Evolutionary conservation across 495 filamentous ascomycete species (phyloP).

Genomic region (Neurospora intermedia): DNA sequence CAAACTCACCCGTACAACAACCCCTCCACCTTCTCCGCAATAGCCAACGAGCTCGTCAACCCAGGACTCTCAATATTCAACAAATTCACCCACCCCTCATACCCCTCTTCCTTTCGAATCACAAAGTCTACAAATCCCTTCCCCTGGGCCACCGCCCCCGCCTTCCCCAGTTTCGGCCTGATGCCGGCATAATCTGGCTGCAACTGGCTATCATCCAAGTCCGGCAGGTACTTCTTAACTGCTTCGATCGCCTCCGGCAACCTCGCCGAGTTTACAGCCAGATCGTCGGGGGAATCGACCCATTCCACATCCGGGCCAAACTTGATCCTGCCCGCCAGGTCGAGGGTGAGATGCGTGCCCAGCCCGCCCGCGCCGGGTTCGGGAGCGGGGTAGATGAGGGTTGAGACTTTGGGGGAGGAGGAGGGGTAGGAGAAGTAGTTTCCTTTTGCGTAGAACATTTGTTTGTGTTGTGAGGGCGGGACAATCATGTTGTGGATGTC

Average conservation of each 20-base stretch:
- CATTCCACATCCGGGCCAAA: constrained; percentile 97
- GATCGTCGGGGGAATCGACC: constrained; percentile 42
- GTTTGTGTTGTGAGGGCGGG: constrained; percentile 43
- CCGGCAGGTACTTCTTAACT: constrained; percentile 71
- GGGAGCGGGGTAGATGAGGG: constrained; percentile 80
- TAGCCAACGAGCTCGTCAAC: constrained; percentile 79
- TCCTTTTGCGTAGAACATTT: constrained; percentile 80
- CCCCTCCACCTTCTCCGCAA: constrained; percentile 69
- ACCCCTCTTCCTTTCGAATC: constrained; percentile 72
- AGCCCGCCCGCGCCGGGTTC: constrained; percentile 70
- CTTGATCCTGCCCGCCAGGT: constrained; percentile 73
- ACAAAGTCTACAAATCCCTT: constrained; percentile 75
- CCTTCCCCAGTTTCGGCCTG: constrained; percentile 68
- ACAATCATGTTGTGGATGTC: constrained; percentile 74
- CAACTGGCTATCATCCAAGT: constrained; percentile 54
- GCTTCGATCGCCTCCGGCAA: constrained; percentile 57
- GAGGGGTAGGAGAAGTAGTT: constrained; percentile 83
- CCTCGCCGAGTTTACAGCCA: constrained; percentile 41
- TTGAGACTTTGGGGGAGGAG: constrained; percentile 52
- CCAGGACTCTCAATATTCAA: constrained; percentile 93
- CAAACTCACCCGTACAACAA: constrained; percentile 49
- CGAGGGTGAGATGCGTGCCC: constrained; percentile 88
- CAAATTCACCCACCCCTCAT: constrained; percentile 80
- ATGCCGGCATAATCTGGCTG: constrained; percentile 82
- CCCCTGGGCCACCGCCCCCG: constrained; percentile 43